Conservation (phyloP, 345 rosid genomes). For the Aegle marmelos region DNA sequence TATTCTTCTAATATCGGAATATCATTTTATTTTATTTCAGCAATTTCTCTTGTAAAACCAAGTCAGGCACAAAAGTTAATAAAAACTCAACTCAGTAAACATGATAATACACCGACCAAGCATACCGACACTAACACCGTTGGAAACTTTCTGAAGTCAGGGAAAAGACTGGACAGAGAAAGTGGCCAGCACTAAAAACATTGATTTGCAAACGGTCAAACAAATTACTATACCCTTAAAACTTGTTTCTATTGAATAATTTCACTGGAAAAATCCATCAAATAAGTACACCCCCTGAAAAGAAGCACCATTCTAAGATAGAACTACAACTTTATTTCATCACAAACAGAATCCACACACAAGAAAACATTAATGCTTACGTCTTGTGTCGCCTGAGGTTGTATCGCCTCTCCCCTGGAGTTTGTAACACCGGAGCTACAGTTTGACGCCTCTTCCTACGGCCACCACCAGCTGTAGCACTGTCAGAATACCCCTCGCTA, state of each 20-base stretch:
- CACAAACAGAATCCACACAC: background rate
- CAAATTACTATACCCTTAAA: background rate
- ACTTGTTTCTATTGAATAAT: background rate
- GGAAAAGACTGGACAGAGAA: background rate
- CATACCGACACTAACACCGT: background rate
- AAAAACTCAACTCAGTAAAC: background rate
- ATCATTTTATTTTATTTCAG: background rate
- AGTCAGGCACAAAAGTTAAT: background rate
- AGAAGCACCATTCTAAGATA: background rate
- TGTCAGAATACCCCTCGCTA: conserved; percentile 64
- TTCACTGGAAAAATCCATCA: background rate
- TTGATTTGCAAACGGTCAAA: background rate
- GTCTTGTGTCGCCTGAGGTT: conserved; percentile 67
- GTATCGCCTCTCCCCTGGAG: conserved; percentile 67
- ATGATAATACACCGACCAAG: background rate
- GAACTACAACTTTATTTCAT: background rate
- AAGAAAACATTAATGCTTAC: conserved; percentile 42
- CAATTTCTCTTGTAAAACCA: background rate
- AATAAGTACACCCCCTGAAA: background rate
- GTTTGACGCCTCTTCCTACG: conserved; percentile 62
- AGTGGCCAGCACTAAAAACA: background rate
- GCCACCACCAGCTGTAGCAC: conserved; percentile 57
- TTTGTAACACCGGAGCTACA: conserved; percentile 32
- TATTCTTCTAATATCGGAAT: background rate
- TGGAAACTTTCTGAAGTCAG: background rate